These are phyloP conservation scores for Phaeotremella fagi DNA, from an alignment of 768 basidiomycete species.

Conservation along the genomic window DNA sequence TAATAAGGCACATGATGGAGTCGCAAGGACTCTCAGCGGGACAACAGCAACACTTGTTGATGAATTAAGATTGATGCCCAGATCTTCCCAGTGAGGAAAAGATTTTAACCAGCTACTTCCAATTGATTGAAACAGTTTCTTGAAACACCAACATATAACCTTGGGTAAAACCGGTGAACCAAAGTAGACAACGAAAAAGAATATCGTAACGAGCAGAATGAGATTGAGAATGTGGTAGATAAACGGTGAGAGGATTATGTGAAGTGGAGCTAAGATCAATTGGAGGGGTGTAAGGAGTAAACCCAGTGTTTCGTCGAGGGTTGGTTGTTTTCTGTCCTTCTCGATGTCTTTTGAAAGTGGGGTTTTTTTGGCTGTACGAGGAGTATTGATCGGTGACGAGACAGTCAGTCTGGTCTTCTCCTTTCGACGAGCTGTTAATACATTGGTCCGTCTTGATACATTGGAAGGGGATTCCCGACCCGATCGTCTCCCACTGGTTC, in stretches of 20 bases:
- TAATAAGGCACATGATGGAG: background rate
- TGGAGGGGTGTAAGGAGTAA: constrained; percentile 10
- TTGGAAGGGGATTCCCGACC: too few species aligned
- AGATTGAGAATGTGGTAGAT: constrained; percentile 12
- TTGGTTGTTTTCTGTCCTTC: background rate
- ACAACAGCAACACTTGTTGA: background rate
- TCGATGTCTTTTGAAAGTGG: constrained; percentile 2
- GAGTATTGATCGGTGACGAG: too few species aligned
- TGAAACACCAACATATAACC: constrained; percentile 11
- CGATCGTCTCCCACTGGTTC: too few species aligned
- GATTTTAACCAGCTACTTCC: background rate
- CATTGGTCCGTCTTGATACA: too few species aligned
- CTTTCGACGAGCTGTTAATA: too few species aligned
- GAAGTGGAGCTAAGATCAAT: constrained; percentile 10
- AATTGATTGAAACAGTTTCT: constrained; percentile 2
- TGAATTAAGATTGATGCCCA: background rate
- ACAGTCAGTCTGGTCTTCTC: too few species aligned
- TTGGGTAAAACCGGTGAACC: constrained; percentile 3
- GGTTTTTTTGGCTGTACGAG: background rate
- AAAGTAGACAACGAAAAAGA: constrained; percentile 8
- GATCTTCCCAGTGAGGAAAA: background rate
- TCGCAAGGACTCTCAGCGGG: background rate
- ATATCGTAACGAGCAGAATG: background rate
- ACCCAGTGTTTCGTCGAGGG: constrained; percentile 5
- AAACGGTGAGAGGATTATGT: constrained; percentile 16